Evolutionary conservation across 148 eudicot species (phyloP).

Genomic region (Spergularia marina): DNA sequence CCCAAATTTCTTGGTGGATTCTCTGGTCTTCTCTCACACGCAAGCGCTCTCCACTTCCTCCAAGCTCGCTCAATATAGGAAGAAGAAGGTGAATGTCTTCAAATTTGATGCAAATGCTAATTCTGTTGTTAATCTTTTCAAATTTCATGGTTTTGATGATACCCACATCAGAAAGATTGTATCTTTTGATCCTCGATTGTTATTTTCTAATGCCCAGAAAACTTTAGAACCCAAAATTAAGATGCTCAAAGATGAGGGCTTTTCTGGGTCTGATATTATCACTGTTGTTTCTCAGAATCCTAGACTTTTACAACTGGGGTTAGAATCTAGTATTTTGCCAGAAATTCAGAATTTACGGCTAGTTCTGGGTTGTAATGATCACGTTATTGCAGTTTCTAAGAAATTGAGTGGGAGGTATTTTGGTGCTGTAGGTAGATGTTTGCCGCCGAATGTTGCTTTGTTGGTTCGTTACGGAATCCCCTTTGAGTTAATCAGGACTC

Average conservation of each 20-base stretch:
- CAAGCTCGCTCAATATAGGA: background rate
- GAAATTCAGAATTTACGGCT: background rate
- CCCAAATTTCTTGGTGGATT: conserved; percentile 22
- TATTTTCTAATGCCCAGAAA: conserved; percentile 23
- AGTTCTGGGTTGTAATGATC: conserved; percentile 12
- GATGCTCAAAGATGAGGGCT: conserved; percentile 28
- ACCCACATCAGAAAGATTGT: conserved; percentile 28
- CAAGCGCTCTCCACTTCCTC: conserved; percentile 24
- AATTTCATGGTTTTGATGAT: conserved; percentile 15
- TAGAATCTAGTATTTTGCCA: background rate
- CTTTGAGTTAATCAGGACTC: background rate
- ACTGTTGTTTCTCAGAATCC: conserved; percentile 8
- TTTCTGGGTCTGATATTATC: conserved; percentile 10
- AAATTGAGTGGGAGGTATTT: background rate
- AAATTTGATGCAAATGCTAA: conserved; percentile 27
- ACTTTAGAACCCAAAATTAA: conserved; percentile 38
- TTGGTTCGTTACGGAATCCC: conserved; percentile 12
- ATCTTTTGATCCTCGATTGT: conserved; percentile 14
- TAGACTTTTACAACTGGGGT: background rate
- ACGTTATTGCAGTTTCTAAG: conserved; percentile 4
- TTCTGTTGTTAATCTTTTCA: conserved; percentile 23
- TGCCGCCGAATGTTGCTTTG: conserved; percentile 20
- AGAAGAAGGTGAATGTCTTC: conserved; percentile 13
- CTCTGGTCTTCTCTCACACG: conserved; percentile 27
- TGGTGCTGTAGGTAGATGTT: background rate